Evolutionary conservation across 2,329 filamentous ascomycete species (phyloP), one percentile per base, ranked within the genome.

Genomic region (Claviceps paspali): DNA sequence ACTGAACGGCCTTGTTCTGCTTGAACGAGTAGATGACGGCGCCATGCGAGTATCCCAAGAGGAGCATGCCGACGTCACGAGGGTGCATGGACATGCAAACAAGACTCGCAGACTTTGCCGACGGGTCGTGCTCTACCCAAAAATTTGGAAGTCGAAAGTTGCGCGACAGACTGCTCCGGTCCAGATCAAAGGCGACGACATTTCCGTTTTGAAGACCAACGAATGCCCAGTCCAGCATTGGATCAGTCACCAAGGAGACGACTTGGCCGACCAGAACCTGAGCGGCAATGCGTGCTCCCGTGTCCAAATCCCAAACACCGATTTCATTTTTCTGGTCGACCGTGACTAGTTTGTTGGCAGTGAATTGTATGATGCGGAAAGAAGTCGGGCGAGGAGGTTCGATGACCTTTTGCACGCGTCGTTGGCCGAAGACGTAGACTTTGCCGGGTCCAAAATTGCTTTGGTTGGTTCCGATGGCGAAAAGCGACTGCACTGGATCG

Each of bases 1-100:
- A 92, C 44, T 82, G 79, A 33, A 77, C 63, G 0, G 84, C 68
- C 41, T 78, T 70, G 51, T 86, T 87, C 55, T 92, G 82, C 62
- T 98, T 96, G 67, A 98, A 92, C 3, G 85, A 92, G 59, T 92
- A 98, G 42, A 91, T 72, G 33, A 84, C 84, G 5, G 83, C 86
- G 11, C 91, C 91, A 46, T 88, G 76, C 0, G 75, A 75, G 55
- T 96, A 98, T n/a, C 81, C 87, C 40, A 98, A 82, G 40, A 98
- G 61, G 19, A 98, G 66, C 50, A 85, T 86, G 4, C 91, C 91
- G 45, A 96, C 83, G 53, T 98, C 91, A 48, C 86, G 73, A 2
- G 91, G 87, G 51, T 96, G 91, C 47, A 96, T 68, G 41, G 85
- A 75, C 51, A 98, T 64, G 12, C 79, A 80, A 14, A 95, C 71